A percentile compares a stretch with the other conserved stretches of the same genome.
phyloP scores from a whole-genome alignment of 495 filamentous ascomycete genomes.

The Bryoglossum gracile region DNA sequence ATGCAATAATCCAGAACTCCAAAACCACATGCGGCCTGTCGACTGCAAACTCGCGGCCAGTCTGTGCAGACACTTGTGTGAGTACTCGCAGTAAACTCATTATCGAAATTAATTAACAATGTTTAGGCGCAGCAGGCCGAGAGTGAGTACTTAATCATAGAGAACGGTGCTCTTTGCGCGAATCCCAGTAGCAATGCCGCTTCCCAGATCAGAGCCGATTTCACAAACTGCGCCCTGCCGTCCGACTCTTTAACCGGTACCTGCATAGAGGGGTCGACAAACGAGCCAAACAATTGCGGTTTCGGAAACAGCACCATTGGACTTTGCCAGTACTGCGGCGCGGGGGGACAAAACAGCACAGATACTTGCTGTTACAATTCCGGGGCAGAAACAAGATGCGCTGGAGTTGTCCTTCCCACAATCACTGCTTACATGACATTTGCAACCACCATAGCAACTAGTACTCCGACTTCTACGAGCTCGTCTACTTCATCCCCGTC shows the following conservation, averaged over 20 bases:
- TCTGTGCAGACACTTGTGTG: conserved; percentile 91
- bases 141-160: conserved; percentile 76
- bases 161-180: conserved; percentile 67
- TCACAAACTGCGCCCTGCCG: conserved; percentile 80
- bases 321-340: conserved; percentile 78
- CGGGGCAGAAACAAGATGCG: conserved; percentile 62
- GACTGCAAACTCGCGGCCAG: conserved; percentile 54
- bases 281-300: conserved; percentile 86
- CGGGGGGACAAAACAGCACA: conserved; percentile 78
- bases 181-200: conserved; percentile 55
- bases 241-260: conserved; percentile 62
- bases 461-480: conserved; percentile 35
- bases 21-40: conserved; percentile 61
- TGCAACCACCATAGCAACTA: conserved; percentile 40
- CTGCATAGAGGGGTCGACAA: conserved; percentile 70
- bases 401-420: conserved; percentile 64
- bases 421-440: conserved; percentile 66
- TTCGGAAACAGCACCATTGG: conserved; percentile 74
- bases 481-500: too few species aligned
- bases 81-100: conserved; percentile 22
- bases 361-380: conserved; percentile 91
- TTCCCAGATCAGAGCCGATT: conserved; percentile 81
- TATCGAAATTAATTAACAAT: conserved; percentile 17
- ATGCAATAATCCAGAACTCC: conserved; percentile 90
- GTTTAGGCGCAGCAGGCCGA: conserved; percentile 70